These are phyloP conservation scores for Rhododendron vialii DNA, from an alignment of 148 eudicot genomes.

Conservation along the genomic window DNA sequence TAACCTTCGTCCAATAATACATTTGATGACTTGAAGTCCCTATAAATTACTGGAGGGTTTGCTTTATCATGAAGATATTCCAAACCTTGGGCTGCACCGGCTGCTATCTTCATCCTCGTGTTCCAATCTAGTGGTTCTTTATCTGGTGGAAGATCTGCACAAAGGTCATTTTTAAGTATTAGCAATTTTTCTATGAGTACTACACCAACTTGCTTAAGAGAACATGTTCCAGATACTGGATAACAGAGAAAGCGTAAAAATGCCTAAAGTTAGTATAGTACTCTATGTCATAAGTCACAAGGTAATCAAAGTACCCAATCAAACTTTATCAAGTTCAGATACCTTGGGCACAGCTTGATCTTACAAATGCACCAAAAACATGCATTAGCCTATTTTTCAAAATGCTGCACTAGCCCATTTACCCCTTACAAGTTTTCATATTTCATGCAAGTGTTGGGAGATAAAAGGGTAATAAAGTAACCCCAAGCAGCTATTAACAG, in stretches of 20 bases:
- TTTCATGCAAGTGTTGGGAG: not conserved
- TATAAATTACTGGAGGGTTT: constrained; percentile 25
- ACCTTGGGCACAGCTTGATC: not conserved
- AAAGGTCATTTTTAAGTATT: not conserved
- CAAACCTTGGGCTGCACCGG: constrained; percentile 29
- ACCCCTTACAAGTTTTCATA: not conserved
- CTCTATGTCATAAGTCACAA: not conserved
- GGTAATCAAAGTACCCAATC: not conserved
- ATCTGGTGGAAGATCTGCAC: constrained; percentile 21
- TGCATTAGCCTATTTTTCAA: not conserved
- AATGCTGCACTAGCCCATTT: not conserved
- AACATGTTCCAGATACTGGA: not conserved
- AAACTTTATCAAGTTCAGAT: not conserved
- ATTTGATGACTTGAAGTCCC: constrained; percentile 27
- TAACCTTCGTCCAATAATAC: constrained; percentile 17
- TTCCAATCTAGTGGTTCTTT: constrained; percentile 27
- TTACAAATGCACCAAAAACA: not conserved
- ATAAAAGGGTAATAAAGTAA: not conserved
- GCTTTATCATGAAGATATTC: constrained; percentile 26
- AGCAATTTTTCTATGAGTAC: not conserved
- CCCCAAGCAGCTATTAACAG: not conserved
- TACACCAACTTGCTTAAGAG: not conserved
- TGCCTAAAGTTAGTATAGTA: not conserved
- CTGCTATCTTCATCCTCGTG: constrained; percentile 24
- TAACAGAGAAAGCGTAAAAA: not conserved